Evolutionary conservation across 2,329 filamentous ascomycete genomes (phyloP).

Genomic region (Rachicladosporium sp.): DNA sequence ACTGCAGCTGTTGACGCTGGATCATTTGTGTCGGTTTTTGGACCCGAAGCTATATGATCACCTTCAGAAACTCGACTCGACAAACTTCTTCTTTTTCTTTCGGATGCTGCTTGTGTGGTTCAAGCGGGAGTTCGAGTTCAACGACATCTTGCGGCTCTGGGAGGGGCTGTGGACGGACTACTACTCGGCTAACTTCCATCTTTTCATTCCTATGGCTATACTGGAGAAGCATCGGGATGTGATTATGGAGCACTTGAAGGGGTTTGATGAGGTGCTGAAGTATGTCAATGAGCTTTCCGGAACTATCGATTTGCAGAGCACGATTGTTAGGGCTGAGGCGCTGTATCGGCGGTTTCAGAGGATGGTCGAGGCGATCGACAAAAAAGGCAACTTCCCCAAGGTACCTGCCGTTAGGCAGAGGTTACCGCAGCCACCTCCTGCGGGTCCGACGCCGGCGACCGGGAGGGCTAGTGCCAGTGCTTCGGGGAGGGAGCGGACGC

Average conservation of each 20-base stretch:
- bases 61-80: conserved; percentile 79
- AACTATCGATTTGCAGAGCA: conserved; percentile 80
- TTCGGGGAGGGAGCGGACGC: conserved; percentile 30
- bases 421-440: conserved; percentile 25
- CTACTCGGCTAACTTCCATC: conserved; percentile 75
- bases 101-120: conserved; percentile 98
- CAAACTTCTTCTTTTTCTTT: conserved; percentile 99
- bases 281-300: conserved; percentile 95
- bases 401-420: conserved; percentile 37
- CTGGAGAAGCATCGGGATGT: conserved; percentile 92
- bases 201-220: conserved; percentile 89
- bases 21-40: conserved; percentile 93
- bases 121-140: conserved; percentile 90
- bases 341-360: conserved; percentile 82
- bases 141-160: conserved; percentile 78
- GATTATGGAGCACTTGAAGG: conserved; percentile 85
- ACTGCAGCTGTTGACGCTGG: conserved; percentile 74
- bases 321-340: conserved; percentile 74
- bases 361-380: conserved; percentile 81
- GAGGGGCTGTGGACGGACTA: conserved; percentile 92
- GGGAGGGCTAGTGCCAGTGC: conserved; percentile 8
- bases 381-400: conserved; percentile 71
- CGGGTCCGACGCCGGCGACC: conserved; percentile 5
- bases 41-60: conserved; percentile 90
- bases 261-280: conserved; percentile 95